phyloP scores from a whole-genome alignment of 768 basidiomycete genomes.

The Rhodotorula sphaerocarpa region DNA sequence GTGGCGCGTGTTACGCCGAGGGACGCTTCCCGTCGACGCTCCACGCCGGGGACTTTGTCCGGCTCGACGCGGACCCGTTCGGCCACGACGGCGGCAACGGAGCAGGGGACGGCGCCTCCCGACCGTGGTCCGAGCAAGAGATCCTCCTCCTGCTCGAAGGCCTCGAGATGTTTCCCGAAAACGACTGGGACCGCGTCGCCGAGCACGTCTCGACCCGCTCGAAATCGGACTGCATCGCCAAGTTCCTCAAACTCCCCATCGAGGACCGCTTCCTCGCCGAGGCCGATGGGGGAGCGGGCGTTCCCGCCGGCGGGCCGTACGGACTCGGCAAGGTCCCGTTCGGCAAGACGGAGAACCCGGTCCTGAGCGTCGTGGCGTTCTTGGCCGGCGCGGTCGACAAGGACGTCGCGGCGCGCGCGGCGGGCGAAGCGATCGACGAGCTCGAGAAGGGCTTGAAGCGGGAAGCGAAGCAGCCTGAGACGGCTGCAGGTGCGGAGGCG shows the following conservation, averaged over 20 bases:
- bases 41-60: slow-evolving; percentile 93
- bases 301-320: slow-evolving; percentile 64
- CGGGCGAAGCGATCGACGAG: slow-evolving; percentile 68
- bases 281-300: slow-evolving; percentile 64
- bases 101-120: not conserved
- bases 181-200: slow-evolving; percentile 88
- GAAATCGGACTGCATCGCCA: slow-evolving; percentile 88
- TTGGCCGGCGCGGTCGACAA: slow-evolving; percentile 77
- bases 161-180: slow-evolving; percentile 86
- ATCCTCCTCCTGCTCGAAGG: slow-evolving; percentile 81
- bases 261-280: slow-evolving; percentile 76
- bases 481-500: slow-evolving; percentile 47
- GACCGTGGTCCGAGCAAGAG: slow-evolving; percentile 82
- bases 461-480: slow-evolving; percentile 11
- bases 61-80: slow-evolving; percentile 39
- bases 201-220: slow-evolving; percentile 86
- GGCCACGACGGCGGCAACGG: slow-evolving; percentile 42
- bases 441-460: slow-evolving; percentile 42
- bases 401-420: slow-evolving; percentile 84
- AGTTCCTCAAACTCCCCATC: slow-evolving; percentile 91
- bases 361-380: slow-evolving; percentile 98
- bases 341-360: slow-evolving; percentile 90
- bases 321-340: slow-evolving; percentile 52
- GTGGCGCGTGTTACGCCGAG: slow-evolving; percentile 84
- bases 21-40: slow-evolving; percentile 93